Evolutionary conservation across 1,139 yeast genomes (phyloP), one percentile per base, ranked within the genome.

Genomic region (Candida sojae): DNA sequence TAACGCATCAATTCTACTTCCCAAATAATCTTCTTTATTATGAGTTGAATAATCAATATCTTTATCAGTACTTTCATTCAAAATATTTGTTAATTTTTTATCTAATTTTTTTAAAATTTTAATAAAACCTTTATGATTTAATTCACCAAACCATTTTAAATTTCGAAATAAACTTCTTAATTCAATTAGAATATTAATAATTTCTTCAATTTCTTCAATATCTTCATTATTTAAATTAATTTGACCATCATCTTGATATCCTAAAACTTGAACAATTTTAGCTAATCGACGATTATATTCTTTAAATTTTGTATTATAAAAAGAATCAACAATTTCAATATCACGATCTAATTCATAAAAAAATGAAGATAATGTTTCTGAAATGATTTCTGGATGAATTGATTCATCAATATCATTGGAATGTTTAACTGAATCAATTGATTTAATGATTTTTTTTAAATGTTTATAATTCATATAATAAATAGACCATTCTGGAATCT

Each of bases 101-200:
- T 93, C 98, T 57, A 91, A 77, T 61, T 91, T 91, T 70, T 93
- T 93, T 62, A 93, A 74, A 55, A 93, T 93, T 71, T 93, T 93
- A 49, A 84, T 79, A 60, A 91, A 88, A 0, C 97, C 99, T 53
- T 93, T 84, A 63, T 88, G 90, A 70, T 93, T 93, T 59, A 92
- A 80, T 59, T 92, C 98, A 13, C 96, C 96, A 64, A 83, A 93
- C 97, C 98, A 92, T 63, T 86, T 86, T 62, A 93, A 73, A 66
- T 91, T 91, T 50, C 97, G 77, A 53, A 88, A 82, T 53, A 84
- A 82, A n/a, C 86, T 77, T 45, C 96, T 78, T 48, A 91, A 73
- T 62, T 91, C 97, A 34, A 90, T 73, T 42, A 92, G 70, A 26
- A 90, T 86, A 28, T 84, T 83, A 45, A 88, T 75, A 42, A 91